phyloP scores from a whole-genome alignment of 306 rosid genomes.

The Inga oerstediana region DNA sequence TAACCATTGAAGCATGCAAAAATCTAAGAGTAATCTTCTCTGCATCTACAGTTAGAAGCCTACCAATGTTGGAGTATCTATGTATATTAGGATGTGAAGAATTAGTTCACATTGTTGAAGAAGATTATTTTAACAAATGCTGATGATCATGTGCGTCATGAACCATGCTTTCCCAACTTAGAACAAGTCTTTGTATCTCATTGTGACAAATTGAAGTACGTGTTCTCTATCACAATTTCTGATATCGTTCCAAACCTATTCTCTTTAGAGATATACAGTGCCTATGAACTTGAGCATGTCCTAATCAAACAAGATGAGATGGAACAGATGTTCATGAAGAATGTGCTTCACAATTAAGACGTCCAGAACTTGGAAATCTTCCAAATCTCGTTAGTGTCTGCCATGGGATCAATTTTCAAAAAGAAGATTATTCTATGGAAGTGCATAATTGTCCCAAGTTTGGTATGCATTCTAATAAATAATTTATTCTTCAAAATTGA shows the following conservation, averaged over 20 bases:
- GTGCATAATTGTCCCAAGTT: not conserved
- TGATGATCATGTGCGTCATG: not conserved
- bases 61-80: accelerated
- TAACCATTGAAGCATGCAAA: not conserved
- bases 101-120: not conserved
- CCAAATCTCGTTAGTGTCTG: not conserved
- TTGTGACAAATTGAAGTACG: not conserved
- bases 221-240: not conserved
- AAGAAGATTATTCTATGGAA: accelerated
- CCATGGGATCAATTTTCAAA: not conserved
- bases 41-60: not conserved
- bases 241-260: not conserved
- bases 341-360: not conserved
- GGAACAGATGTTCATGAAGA: not conserved
- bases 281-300: not conserved
- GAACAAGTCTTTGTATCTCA: accelerated
- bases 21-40: not conserved
- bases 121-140: not conserved
- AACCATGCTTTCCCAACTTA: not conserved
- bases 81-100: not conserved
- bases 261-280: accelerated
- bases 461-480: no score
- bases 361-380: accelerated
- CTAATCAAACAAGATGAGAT: not conserved
- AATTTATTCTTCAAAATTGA: no score